Evolutionary conservation across 1,284 basidiomycete species (phyloP).

Genomic region (Ustilago cynodontis): DNA sequence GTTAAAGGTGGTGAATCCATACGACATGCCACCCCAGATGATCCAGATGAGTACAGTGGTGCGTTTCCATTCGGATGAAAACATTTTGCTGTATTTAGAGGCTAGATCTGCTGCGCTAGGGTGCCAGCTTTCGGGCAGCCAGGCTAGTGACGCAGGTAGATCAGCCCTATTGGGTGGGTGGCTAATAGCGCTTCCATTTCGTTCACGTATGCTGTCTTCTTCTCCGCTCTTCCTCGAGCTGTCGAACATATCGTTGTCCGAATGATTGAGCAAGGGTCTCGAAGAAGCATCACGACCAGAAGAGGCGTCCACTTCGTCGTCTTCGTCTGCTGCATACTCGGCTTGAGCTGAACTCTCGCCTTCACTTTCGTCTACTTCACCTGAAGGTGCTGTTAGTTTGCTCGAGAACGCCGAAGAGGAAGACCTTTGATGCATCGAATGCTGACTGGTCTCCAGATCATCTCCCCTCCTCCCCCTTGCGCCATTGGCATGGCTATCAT

Average conservation of each 20-base stretch:
- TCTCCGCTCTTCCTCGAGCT: conserved; percentile 14
- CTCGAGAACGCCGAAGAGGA: not conserved
- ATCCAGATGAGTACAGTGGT: conserved; percentile 78
- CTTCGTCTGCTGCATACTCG: conserved; percentile 14
- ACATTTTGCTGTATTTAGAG: conserved; percentile 80
- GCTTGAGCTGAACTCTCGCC: not conserved
- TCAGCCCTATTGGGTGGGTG: not conserved
- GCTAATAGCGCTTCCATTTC: conserved; percentile 3
- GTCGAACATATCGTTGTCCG: not conserved
- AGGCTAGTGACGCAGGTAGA: conserved; percentile 31
- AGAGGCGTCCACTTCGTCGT: conserved; percentile 1
- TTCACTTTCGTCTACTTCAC: not conserved
- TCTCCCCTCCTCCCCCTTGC: not conserved
- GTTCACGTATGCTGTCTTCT: conserved; percentile 8
- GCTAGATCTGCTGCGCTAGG: conserved; percentile 59
- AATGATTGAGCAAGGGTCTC: conserved; percentile 8
- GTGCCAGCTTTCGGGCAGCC: conserved; percentile 46
- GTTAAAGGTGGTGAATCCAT: conserved; percentile 95
- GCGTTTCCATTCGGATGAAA: conserved; percentile 82
- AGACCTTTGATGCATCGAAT: conserved; percentile 18
- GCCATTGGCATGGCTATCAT: conserved; percentile 1
- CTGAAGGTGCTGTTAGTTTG: not conserved
- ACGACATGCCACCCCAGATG: conserved; percentile 63
- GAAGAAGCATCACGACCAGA: conserved; percentile 6
- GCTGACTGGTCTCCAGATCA: conserved; percentile 25